These are phyloP conservation scores for Solanum hybrid DNA, from an alignment of 305 asterid species.

Conservation along the genomic window DNA sequence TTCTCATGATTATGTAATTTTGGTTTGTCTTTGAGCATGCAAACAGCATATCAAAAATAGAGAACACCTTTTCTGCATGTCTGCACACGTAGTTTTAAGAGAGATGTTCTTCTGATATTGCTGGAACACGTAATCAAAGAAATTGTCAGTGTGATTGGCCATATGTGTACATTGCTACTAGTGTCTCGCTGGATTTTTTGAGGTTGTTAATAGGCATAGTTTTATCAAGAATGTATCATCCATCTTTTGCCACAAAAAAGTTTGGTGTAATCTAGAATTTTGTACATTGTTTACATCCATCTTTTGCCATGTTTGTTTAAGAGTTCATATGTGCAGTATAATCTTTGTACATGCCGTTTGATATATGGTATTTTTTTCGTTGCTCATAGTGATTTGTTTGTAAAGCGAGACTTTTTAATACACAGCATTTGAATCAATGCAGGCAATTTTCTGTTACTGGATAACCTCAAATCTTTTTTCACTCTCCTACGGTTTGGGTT, in stretches of 20 bases:
- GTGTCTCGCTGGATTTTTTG: background rate
- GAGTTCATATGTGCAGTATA: background rate
- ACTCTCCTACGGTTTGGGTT: constrained; percentile 65
- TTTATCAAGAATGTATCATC: background rate
- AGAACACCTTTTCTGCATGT: background rate
- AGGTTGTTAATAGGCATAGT: background rate
- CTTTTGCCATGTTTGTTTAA: background rate
- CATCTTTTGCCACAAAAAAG: background rate
- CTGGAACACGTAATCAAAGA: background rate
- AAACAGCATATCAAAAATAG: background rate
- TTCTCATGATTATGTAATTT: background rate
- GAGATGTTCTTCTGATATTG: background rate
- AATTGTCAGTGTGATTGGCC: background rate
- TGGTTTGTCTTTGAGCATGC: background rate
- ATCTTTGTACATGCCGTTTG: background rate
- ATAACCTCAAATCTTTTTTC: constrained; percentile 77
- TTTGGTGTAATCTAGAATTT: background rate
- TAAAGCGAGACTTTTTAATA: background rate
- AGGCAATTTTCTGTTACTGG: constrained; percentile 96
- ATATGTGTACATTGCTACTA: background rate
- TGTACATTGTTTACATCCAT: background rate
- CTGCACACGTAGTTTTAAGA: background rate
- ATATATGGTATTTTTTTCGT: background rate
- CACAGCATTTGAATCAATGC: constrained; percentile 16
- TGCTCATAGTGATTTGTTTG: background rate